Base-by-base conservation (phyloP, 2,329 filamentous ascomycete species). In the Chaetoscypha palmicola region DNA sequence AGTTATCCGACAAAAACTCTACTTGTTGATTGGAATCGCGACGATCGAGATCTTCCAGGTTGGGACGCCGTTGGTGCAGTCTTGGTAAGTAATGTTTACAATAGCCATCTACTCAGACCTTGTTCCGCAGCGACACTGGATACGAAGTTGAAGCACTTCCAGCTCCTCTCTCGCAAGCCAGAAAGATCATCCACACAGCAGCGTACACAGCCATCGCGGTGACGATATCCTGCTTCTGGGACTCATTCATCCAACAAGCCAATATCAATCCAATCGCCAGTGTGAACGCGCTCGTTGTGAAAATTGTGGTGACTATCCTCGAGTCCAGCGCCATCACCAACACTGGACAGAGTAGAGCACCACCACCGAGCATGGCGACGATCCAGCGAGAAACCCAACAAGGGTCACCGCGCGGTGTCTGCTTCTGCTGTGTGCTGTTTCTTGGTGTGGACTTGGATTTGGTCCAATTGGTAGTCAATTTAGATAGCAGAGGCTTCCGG, bases 241-340 rank as follows among this genome's bases (percentile, higher is more conserved):
- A 31, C 7, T 45, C 37, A 14, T 20, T 35, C 37, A 37, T 24
- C 17, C 17, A 22, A 16, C 24, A 46, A 14, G 32, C 38, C 31
- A 46, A 19, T 4, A 21, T 14, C 36, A 40, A 37, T 5, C 36
- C 43, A 9, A 46, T 24, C 10, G 33, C 37, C n/a, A 46, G n/a
- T 2, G 26, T 30, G 26, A 46, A 46, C 7, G 28, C 20, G 12
- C 37, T 36, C 9, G 43, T 44, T n/a, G 35, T 38, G 17, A 44
- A 23, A 17, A 44, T 12, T 8, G 19, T 26, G 9, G 24, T 11
- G 26, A 32, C 17, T 20, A 22, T 38, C 28, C 36, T 33, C 5
- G 34, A n/a, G 12, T 35, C 30, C 10, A 46, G 14, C 3, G 41
- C 30, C 22, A 37, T 41, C 9, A 41, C 19, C 21, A 40, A 19